Evolutionary conservation across 768 basidiomycete genomes (phyloP).

Genomic region (Phaffia australis): DNA sequence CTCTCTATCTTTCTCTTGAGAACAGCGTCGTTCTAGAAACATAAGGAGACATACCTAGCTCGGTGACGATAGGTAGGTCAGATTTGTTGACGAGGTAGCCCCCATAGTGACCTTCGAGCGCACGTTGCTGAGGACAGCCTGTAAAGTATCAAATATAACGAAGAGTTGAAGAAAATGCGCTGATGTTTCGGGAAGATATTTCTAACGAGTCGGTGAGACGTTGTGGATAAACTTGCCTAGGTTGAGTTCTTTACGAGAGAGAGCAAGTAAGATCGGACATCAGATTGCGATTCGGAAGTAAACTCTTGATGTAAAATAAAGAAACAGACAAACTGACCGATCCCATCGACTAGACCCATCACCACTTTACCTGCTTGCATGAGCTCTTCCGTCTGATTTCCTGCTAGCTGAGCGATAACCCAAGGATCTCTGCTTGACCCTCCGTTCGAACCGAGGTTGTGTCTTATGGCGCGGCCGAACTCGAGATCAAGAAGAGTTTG

Average conservation of each 20-base stretch:
- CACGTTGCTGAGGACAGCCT: constrained; percentile 62
- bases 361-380: constrained; percentile 54
- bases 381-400: constrained; percentile 55
- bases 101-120: constrained; percentile 57
- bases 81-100: constrained; percentile 62
- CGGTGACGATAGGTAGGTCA: constrained; percentile 59
- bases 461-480: constrained; percentile 24
- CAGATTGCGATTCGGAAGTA: neutral
- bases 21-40: too few species aligned
- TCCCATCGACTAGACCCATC: constrained; percentile 53
- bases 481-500: constrained; percentile 52
- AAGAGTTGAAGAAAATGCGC: neutral
- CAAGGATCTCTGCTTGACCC: constrained; percentile 37
- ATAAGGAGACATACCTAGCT: constrained; percentile 47
- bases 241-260: constrained; percentile 52
- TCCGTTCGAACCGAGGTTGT: constrained; percentile 29
- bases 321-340: constrained; percentile 44
- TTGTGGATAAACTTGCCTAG: constrained; percentile 39
- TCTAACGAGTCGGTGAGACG: neutral
- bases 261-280: neutral
- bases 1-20: too few species aligned
- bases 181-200: neutral
- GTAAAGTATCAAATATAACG: neutral
- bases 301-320: too few species aligned
- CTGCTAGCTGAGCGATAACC: constrained; percentile 62